Evolutionary conservation across 768 basidiomycete genomes (phyloP).

Genomic region (Paxillus rubicundulus): DNA sequence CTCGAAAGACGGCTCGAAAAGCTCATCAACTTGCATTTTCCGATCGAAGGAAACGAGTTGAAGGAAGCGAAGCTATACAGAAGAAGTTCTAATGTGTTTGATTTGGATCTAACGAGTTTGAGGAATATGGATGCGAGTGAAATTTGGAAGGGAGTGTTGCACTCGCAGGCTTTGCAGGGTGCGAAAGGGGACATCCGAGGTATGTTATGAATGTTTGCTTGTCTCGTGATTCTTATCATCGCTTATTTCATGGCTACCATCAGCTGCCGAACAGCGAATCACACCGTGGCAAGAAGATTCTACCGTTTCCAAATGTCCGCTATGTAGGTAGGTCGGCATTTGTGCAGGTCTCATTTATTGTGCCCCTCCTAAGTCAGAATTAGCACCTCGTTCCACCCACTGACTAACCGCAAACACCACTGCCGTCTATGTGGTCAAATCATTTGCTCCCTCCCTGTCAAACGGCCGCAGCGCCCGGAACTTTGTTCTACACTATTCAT

Average conservation of each 20-base stretch:
- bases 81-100: conserved; percentile 71
- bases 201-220: conserved; percentile 30
- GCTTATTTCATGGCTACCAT: conserved; percentile 1
- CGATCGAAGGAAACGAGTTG: conserved; percentile 25
- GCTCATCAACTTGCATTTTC: conserved; percentile 72
- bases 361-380: conserved; percentile 7
- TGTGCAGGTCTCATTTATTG: background rate
- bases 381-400: conserved; percentile 75
- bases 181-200: conserved; percentile 69
- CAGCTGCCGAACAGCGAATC: conserved; percentile 85
- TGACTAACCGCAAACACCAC: conserved; percentile 95
- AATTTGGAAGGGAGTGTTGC: conserved; percentile 64
- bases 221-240: background rate
- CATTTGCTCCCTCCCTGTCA: conserved; percentile 84
- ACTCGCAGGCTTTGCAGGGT: conserved; percentile 40
- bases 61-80: conserved; percentile 24
- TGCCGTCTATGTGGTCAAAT: conserved; percentile 92
- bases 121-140: conserved; percentile 64
- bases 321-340: conserved; percentile 64
- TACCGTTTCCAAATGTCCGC: conserved; percentile 71
- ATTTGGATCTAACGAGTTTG: conserved; percentile 57
- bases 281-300: conserved; percentile 94
- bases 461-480: conserved; percentile 60
- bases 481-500: conserved; percentile 82
- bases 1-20: conserved; percentile 87